These are phyloP conservation scores for Labyrinthula sp. DNA, from an alignment of 352 stramenopile species.

Conservation along the genomic window DNA sequence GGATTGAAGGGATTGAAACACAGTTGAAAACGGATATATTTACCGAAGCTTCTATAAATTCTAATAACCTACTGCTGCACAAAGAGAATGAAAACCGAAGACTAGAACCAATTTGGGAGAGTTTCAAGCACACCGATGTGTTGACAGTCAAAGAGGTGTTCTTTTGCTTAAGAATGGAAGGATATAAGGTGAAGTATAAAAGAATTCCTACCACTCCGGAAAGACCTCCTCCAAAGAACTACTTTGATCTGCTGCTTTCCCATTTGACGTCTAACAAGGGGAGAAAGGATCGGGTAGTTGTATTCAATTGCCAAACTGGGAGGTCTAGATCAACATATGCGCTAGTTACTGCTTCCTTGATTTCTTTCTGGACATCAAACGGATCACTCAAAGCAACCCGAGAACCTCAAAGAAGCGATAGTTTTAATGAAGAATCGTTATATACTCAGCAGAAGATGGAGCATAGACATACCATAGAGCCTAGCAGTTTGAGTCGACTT, in stretches of 20 bases:
- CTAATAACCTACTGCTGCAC: constrained; percentile 18
- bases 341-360: constrained; percentile 11
- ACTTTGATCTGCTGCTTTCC: constrained; percentile 21
- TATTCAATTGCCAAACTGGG: constrained; percentile 25
- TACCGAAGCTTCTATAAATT: constrained; percentile 2
- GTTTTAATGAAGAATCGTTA: no score
- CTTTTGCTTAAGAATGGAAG: constrained; percentile 21
- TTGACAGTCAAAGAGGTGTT: constrained; percentile 22
- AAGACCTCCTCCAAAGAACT: constrained; percentile 2
- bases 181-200: constrained; percentile 17
- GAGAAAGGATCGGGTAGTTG: no score
- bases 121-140: constrained; percentile 13
- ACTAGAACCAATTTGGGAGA: constrained; percentile 24
- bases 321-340: constrained; percentile 4
- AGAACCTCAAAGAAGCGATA: no score
- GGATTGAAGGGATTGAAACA: constrained; percentile 10
- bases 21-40: constrained; percentile 22
- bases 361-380: constrained; percentile 26
- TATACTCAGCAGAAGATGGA: no score
- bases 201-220: constrained; percentile 21
- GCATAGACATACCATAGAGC: no score
- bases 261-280: constrained; percentile 2
- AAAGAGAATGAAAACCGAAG: constrained; percentile 6
- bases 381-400: no score
- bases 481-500: no score